Evolutionary conservation across 2,329 filamentous ascomycete species (phyloP), one percentile per base, ranked within the genome.

Genomic region (Aspergillus neoniger): DNA sequence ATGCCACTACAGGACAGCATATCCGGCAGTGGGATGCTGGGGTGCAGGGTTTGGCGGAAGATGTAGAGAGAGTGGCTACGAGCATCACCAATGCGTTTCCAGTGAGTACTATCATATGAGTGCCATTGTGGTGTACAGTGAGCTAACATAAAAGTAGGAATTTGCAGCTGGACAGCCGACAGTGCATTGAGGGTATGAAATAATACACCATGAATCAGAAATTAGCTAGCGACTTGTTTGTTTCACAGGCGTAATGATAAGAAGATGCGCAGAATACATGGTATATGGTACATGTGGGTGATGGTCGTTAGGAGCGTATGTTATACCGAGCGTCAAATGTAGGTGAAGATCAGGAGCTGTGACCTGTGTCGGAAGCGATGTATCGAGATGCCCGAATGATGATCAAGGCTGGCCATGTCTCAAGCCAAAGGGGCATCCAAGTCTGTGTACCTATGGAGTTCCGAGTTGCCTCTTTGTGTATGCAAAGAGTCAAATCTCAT

Each of bases 1-100:
- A 87, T 70, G 86, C 86, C n/a, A 82, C 86, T 28, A 86, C 88
- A 2, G 89, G 86, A 60, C 86, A 85, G 74, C 89, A 92, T 77
- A 84, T 96, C 75, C 86, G 91, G 49, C 86, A 88, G 69, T 98
- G 94, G 94, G 94, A 98, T 76, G 83, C 86, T 32, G 96, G 96
- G 68, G 91, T 98, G 19, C 89, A 94, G 74, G 88, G 88, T 28
- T 75, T 98, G 58, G 88, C 93, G 2, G 92, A 98, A 76, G 91
- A 96, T 73, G 91, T 96, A 5, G 94, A 97, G 78, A 89, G 88
- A 67, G 88, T 96, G 63, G 91, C 91, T 15, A 92, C 91, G 47
- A 85, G 89, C 67, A 83, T 98, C 66, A 90, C 95, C 74, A 86
- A 86, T 65, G 86, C 91, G 72, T 92, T 94, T 75, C 92, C 95